These are phyloP conservation scores for Geotrichum aggregatum DNA, from an alignment of 1,139 yeast species.

Conservation along the genomic window DNA sequence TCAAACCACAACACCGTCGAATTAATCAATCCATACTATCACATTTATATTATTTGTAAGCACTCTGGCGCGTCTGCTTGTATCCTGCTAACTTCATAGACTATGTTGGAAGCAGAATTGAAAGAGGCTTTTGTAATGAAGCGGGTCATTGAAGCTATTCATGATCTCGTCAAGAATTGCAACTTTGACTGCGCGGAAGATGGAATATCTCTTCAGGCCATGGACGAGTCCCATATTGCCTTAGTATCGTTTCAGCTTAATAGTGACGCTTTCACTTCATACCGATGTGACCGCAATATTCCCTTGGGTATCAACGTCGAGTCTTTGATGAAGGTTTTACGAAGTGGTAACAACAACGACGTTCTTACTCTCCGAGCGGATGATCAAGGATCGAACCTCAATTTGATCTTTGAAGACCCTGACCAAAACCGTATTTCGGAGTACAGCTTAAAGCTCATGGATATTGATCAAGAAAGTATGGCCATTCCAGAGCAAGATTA, in stretches of 20 bases:
- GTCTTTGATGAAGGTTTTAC: slow-evolving; percentile 79
- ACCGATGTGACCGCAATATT: slow-evolving; percentile 92
- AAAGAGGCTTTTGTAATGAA: slow-evolving; percentile 89
- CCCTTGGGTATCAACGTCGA: slow-evolving; percentile 89
- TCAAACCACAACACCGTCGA: neutral
- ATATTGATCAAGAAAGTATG: slow-evolving; percentile 90
- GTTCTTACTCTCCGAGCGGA: slow-evolving; percentile 85
- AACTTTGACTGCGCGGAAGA: slow-evolving; percentile 94
- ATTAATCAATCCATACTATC: neutral
- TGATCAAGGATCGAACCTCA: slow-evolving; percentile 79
- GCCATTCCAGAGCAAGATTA: slow-evolving; percentile 92
- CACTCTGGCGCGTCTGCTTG: neutral
- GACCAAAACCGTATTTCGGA: slow-evolving; percentile 88
- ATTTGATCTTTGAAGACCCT: slow-evolving; percentile 78
- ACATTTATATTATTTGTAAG: neutral
- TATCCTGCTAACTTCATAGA: slow-evolving; percentile 1
- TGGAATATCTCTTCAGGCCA: slow-evolving; percentile 95
- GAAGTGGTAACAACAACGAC: slow-evolving; percentile 89
- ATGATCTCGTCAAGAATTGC: slow-evolving; percentile 89
- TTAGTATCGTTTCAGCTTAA: slow-evolving; percentile 86
- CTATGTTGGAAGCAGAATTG: slow-evolving; percentile 95
- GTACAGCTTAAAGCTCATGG: slow-evolving; percentile 88
- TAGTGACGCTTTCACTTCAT: slow-evolving; percentile 83
- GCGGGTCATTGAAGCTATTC: slow-evolving; percentile 79
- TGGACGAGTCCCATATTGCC: slow-evolving; percentile 94